Percentiles rank a stretch among this genome's conserved stretches.
Conservation (phyloP, 2,329 filamentous ascomycete genomes). For the Apiospora sp. region DNA sequence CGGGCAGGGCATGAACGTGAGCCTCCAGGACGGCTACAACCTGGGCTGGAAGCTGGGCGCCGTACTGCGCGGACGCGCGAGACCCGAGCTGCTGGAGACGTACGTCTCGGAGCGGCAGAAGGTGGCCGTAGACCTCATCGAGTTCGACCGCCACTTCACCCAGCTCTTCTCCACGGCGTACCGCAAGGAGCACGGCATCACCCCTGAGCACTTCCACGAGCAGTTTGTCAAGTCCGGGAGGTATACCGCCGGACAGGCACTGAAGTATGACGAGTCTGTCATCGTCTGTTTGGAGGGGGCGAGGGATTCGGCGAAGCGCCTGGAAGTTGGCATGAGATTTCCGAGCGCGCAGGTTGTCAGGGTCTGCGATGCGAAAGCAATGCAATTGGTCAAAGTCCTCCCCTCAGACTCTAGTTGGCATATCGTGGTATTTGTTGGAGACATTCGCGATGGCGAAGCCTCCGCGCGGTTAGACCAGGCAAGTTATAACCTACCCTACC, state of each 20-base stretch:
- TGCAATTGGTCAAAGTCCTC: conserved; percentile 61
- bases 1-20: conserved; percentile 66
- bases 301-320: conserved; percentile 48
- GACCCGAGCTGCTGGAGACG: conserved; percentile 55
- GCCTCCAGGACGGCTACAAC: conserved; percentile 64
- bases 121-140: conserved; percentile 64
- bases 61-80: conserved; percentile 54
- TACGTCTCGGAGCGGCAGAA: conserved; percentile 61
- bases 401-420: conserved; percentile 53
- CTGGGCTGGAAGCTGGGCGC: conserved; percentile 59
- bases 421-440: conserved; percentile 63
- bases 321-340: conserved; percentile 63
- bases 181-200: conserved; percentile 46
- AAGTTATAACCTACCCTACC: conserved; percentile 23
- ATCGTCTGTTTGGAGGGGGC: conserved; percentile 51
- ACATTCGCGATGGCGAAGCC: conserved; percentile 49
- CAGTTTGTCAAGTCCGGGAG: conserved; percentile 64
- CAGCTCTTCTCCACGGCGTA: conserved; percentile 59
- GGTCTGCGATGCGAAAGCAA: conserved; percentile 64
- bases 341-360: conserved; percentile 66
- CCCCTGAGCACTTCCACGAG: conserved; percentile 59
- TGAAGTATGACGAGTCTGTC: conserved; percentile 59
- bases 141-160: conserved; percentile 64
- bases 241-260: conserved; percentile 68
- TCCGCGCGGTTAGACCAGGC: conserved; percentile 39